phyloP scores from a whole-genome alignment of 1,284 basidiomycete genomes.

The Violaceomyces palustris region DNA sequence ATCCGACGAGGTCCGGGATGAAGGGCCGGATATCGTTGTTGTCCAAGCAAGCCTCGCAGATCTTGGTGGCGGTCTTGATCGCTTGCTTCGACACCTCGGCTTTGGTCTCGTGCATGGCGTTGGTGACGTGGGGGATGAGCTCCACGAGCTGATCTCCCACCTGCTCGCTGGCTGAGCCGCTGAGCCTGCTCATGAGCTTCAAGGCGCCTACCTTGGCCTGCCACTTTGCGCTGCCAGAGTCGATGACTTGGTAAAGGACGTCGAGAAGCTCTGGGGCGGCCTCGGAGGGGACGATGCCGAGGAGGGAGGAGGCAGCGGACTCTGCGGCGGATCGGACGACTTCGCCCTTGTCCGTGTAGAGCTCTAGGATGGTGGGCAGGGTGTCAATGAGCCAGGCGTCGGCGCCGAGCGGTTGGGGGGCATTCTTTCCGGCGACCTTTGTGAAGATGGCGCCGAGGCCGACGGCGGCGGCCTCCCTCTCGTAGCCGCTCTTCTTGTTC shows the following conservation, averaged over 20 bases:
- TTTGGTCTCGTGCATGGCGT: conserved; percentile 96
- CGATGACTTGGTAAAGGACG: conserved; percentile 67
- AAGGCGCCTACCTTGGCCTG: conserved; percentile 88
- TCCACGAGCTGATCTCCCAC: conserved; percentile 78
- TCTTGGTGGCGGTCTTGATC: conserved; percentile 82
- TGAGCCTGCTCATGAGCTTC: conserved; percentile 65
- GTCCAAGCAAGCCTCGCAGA: conserved; percentile 82
- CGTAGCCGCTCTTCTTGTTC: conserved; percentile 78
- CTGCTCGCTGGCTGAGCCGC: conserved; percentile 66
- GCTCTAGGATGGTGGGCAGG: conserved; percentile 73
- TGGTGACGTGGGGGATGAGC: conserved; percentile 80
- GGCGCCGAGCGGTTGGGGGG: conserved; percentile 63
- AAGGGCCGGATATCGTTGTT: conserved; percentile 91
- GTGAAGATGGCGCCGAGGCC: conserved; percentile 56
- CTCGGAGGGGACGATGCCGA: conserved; percentile 77
- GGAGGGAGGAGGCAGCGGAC: conserved; percentile 74
- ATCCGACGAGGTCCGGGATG: conserved; percentile 76
- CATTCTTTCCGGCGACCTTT: conserved; percentile 51
- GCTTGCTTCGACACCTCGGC: conserved; percentile 84
- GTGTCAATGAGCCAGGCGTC: conserved; percentile 78
- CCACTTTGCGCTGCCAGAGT: conserved; percentile 76
- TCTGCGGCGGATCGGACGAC: conserved; percentile 79
- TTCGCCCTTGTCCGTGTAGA: conserved; percentile 91
- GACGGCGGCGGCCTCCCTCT: conserved; percentile 85
- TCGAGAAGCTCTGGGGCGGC: conserved; percentile 67